Evolutionary conservation across 2,329 filamentous ascomycete species (phyloP).

Genomic region (Talaromyces sp.): DNA sequence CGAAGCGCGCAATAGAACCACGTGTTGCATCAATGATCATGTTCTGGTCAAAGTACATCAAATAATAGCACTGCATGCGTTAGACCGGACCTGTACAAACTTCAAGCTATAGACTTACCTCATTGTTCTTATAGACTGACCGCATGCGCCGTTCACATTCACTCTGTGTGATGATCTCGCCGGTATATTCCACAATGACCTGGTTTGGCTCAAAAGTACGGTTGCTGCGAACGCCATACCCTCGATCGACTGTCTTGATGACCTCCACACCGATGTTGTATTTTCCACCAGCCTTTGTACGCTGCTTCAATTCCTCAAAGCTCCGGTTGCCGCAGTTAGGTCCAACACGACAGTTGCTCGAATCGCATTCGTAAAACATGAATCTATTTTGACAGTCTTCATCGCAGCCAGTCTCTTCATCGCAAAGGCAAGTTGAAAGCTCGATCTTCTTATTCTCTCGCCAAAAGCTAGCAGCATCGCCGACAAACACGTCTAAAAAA

Average conservation of each 20-base stretch:
- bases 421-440: slow-evolving; percentile 76
- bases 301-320: slow-evolving; percentile 74
- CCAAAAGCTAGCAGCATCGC: slow-evolving; percentile 77
- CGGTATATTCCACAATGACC: slow-evolving; percentile 98
- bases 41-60: slow-evolving; percentile 98
- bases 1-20: slow-evolving; percentile 93
- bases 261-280: slow-evolving; percentile 95
- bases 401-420: slow-evolving; percentile 73
- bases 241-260: slow-evolving; percentile 82
- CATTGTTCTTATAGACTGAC: slow-evolving; percentile 87
- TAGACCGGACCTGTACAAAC: background rate
- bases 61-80: slow-evolving; percentile 76
- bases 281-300: slow-evolving; percentile 74
- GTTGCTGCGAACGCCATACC: slow-evolving; percentile 88
- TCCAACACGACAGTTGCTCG: slow-evolving; percentile 79
- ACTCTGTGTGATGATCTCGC: slow-evolving; percentile 92
- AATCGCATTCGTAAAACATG: slow-evolving; percentile 97
- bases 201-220: slow-evolving; percentile 83
- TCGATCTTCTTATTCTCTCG: slow-evolving; percentile 73
- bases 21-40: slow-evolving; percentile 98
- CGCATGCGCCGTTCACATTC: slow-evolving; percentile 95
- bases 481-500: slow-evolving; percentile 77
- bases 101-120: slow-evolving; percentile 56
- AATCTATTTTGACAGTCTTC: slow-evolving; percentile 91
- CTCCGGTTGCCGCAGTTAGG: slow-evolving; percentile 82